Conservation (phyloP, 768 basidiomycete genomes). For the Fomitopsis serialis region DNA sequence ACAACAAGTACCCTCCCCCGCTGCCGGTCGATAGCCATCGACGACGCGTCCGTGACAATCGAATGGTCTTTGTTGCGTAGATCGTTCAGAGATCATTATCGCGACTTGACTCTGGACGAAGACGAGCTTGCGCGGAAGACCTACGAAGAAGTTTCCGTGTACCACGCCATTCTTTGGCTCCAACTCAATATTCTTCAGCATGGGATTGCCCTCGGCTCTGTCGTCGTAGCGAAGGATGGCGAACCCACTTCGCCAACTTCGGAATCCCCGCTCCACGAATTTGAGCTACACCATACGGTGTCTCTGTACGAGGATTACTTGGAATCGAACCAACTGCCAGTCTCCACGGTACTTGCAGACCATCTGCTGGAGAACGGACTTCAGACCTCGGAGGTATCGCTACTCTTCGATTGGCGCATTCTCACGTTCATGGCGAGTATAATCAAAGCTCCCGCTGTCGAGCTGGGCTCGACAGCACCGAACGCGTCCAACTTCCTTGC, state of each 20-base stretch:
- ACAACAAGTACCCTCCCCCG: slow-evolving; percentile 24
- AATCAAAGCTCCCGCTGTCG: slow-evolving; percentile 36
- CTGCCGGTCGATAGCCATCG: slow-evolving; percentile 36
- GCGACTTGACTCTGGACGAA: slow-evolving; percentile 34
- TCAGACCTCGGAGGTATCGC: slow-evolving; percentile 33
- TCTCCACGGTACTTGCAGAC: slow-evolving; percentile 45
- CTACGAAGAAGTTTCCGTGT: slow-evolving; percentile 68
- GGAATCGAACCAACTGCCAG: slow-evolving; percentile 31
- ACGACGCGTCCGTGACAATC: slow-evolving; percentile 46
- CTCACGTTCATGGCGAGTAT: slow-evolving; percentile 57
- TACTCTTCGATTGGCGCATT: slow-evolving; percentile 66
- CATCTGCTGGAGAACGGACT: slow-evolving; percentile 47
- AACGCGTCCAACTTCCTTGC: slow-evolving; percentile 42
- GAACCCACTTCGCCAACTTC: slow-evolving; percentile 12
- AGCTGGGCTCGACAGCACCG: slow-evolving; percentile 3
- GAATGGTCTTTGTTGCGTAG: slow-evolving; percentile 44
- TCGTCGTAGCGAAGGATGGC: slow-evolving; percentile 41
- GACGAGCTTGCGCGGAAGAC: slow-evolving; percentile 42
- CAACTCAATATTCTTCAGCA: slow-evolving; percentile 64
- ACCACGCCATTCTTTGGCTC: slow-evolving; percentile 53
- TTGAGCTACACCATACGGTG: slow-evolving; percentile 56
- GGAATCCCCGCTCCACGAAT: slow-evolving; percentile 37
- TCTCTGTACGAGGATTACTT: slow-evolving; percentile 48
- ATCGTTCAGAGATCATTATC: slow-evolving; percentile 54
- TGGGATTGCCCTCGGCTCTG: slow-evolving; percentile 60